These are phyloP conservation scores for Penicillium brevicompactum DNA, from an alignment of 2,329 filamentous ascomycete genomes.

Conservation along the genomic window DNA sequence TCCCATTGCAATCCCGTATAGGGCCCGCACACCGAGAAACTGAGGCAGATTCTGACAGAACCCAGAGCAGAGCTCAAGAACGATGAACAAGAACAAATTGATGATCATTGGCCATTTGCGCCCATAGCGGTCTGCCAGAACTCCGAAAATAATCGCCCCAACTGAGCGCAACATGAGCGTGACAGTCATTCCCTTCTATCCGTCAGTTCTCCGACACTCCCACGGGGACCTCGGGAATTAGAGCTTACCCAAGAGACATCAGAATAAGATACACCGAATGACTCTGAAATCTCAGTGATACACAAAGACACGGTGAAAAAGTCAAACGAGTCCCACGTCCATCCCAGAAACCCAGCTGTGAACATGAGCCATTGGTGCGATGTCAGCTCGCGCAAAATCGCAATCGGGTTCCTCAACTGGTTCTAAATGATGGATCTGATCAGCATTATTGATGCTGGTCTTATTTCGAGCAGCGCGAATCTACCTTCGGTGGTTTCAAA, in stretches of 20 bases:
- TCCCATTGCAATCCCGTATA: slow-evolving; percentile 45
- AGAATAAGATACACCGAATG: slow-evolving; percentile 57
- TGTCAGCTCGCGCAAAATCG: slow-evolving; percentile 50
- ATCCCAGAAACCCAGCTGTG: slow-evolving; percentile 33
- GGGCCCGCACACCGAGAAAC: slow-evolving; percentile 39
- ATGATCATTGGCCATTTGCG: slow-evolving; percentile 50
- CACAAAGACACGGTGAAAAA: slow-evolving; percentile 68
- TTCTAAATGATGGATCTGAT: neutral
- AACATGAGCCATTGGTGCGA: slow-evolving; percentile 58
- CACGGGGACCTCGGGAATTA: neutral
- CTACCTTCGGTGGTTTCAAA: slow-evolving; percentile 34
- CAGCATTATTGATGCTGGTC: too few relatives aligned
- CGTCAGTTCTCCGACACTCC: neutral
- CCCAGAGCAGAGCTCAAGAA: slow-evolving; percentile 40
- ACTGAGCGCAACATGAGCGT: slow-evolving; percentile 64
- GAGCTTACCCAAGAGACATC: slow-evolving; percentile 61
- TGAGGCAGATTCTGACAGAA: slow-evolving; percentile 38
- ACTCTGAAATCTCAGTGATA: slow-evolving; percentile 54
- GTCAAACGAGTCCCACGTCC: slow-evolving; percentile 68
- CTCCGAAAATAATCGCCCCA: slow-evolving; percentile 58
- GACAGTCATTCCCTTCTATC: slow-evolving; percentile 53
- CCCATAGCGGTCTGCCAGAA: slow-evolving; percentile 59
- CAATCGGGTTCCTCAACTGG: slow-evolving; percentile 49
- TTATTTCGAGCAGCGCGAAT: neutral
- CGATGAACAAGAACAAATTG: slow-evolving; percentile 38